phyloP scores from a whole-genome alignment of 2,329 filamentous ascomycete genomes.

The Fusarium azukiicola region DNA sequence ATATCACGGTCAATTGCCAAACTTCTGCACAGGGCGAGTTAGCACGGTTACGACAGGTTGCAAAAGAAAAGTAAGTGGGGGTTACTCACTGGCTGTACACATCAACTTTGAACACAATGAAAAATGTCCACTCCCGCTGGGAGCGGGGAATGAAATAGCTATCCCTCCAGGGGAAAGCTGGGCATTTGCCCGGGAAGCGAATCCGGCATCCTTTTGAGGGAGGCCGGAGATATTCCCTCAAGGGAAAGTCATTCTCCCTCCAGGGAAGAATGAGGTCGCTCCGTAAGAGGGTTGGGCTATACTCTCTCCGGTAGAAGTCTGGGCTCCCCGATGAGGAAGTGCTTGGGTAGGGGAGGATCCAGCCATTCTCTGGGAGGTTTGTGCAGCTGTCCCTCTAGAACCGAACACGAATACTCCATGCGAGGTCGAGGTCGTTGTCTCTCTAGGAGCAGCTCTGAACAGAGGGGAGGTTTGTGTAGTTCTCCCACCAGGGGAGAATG shows the following conservation, averaged over 20 bases:
- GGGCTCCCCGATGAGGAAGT: neutral
- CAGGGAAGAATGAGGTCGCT: neutral
- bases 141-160: neutral
- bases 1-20: neutral
- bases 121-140: neutral
- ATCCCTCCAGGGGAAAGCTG: constrained; percentile 5
- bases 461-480: neutral
- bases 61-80: neutral
- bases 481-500: neutral
- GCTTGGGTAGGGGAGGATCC: neutral
- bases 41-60: neutral
- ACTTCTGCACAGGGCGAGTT: neutral
- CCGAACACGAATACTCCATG: neutral
- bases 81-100: neutral
- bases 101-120: constrained; percentile 16
- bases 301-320: neutral
- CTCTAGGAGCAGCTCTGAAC: neutral
- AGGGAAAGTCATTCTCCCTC: neutral
- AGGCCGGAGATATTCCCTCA: neutral
- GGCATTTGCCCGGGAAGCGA: constrained; percentile 6
- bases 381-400: neutral
- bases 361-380: neutral
- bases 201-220: neutral
- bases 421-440: neutral
- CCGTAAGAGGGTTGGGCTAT: neutral